phyloP scores from a whole-genome alignment of 2,329 filamentous ascomycete genomes.

The Pyricularia pennisetigena region DNA sequence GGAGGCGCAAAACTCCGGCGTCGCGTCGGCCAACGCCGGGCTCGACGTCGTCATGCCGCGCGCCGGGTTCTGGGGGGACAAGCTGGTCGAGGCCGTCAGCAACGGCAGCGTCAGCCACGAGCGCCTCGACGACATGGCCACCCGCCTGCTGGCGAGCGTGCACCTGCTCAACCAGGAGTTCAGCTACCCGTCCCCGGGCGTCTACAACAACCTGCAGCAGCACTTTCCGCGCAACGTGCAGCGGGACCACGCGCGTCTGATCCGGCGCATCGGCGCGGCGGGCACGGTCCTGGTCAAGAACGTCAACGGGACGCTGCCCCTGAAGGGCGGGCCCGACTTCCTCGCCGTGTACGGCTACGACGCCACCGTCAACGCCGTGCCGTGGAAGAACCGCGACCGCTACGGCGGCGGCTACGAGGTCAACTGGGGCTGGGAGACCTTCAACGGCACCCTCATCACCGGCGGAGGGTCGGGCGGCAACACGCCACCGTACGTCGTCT shows the following conservation, averaged over 20 bases:
- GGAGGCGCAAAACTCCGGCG: constrained; percentile 52
- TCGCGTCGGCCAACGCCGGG: constrained; percentile 44
- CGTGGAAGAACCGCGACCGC: constrained; percentile 37
- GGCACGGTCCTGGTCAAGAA: constrained; percentile 54
- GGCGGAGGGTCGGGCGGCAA: constrained; percentile 43
- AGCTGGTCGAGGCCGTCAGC: constrained; percentile 63
- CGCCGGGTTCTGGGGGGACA: constrained; percentile 48
- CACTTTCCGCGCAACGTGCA: constrained; percentile 58
- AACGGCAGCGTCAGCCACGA: constrained; percentile 66
- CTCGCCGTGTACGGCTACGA: constrained; percentile 53
- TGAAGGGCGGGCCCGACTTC: constrained; percentile 30
- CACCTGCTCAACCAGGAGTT: constrained; percentile 22
- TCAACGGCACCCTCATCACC: constrained; percentile 40
- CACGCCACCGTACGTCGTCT: constrained; percentile 31
- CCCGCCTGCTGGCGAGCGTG: constrained; percentile 44
- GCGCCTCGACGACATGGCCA: constrained; percentile 70
- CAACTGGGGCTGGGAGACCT: constrained; percentile 40
- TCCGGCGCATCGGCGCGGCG: constrained; percentile 43
- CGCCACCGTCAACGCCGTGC: constrained; percentile 37
- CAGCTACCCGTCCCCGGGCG: constrained; percentile 23
- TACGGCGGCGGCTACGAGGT: constrained; percentile 24
- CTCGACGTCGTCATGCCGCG: constrained; percentile 64
- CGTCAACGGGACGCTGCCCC: constrained; percentile 44
- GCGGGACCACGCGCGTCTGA: constrained; percentile 34
- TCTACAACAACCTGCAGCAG: constrained; percentile 38